phyloP scores from a whole-genome alignment of 2,329 filamentous ascomycete genomes.

The Purpureocillium takamizusanense region DNA sequence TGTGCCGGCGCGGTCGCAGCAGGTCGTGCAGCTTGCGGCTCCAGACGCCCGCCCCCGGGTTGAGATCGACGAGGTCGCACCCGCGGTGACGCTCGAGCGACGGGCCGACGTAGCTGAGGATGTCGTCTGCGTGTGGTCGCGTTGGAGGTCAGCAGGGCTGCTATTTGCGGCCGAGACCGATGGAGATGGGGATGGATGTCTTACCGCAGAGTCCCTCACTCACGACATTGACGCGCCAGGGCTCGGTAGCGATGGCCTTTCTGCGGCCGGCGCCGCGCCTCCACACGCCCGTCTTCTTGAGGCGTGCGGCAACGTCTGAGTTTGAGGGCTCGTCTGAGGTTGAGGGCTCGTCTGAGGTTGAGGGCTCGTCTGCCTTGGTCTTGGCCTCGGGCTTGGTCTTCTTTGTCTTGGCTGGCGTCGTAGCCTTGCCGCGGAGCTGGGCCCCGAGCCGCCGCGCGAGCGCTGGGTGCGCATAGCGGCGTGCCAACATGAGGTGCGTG shows the following conservation, averaged over 20 bases:
- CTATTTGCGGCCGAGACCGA: slow-evolving; percentile 4
- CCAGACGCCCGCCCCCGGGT: slow-evolving; percentile 72
- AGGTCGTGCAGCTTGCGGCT: slow-evolving; percentile 66
- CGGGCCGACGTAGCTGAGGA: slow-evolving; percentile 59
- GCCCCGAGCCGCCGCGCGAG: too few species aligned
- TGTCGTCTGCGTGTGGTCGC: slow-evolving; percentile 43
- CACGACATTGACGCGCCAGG: slow-evolving; percentile 42
- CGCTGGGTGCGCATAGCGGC: too few species aligned
- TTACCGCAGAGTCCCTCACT: slow-evolving; percentile 40
- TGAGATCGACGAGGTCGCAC: slow-evolving; percentile 80
- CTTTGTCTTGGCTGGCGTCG: too few species aligned
- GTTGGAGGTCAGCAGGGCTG: background rate
- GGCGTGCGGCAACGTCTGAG: slow-evolving; percentile 11
- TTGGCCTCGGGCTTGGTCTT: too few species aligned
- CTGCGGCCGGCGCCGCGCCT: slow-evolving; percentile 6
- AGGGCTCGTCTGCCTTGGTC: too few species aligned
- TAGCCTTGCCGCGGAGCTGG: too few species aligned
- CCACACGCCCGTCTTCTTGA: slow-evolving; percentile 19
- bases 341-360: too few species aligned
- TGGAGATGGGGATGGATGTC: too few species aligned
- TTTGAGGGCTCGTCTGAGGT: too few species aligned
- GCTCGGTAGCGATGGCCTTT: slow-evolving; percentile 13
- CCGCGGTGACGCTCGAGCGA: slow-evolving; percentile 62
- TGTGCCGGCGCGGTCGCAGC: slow-evolving; percentile 70
- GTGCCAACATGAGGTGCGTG: too few species aligned